These are phyloP conservation scores for Saposhnikovia divaricata DNA, from an alignment of 129 eudicot genomes.

Conservation along the genomic window DNA sequence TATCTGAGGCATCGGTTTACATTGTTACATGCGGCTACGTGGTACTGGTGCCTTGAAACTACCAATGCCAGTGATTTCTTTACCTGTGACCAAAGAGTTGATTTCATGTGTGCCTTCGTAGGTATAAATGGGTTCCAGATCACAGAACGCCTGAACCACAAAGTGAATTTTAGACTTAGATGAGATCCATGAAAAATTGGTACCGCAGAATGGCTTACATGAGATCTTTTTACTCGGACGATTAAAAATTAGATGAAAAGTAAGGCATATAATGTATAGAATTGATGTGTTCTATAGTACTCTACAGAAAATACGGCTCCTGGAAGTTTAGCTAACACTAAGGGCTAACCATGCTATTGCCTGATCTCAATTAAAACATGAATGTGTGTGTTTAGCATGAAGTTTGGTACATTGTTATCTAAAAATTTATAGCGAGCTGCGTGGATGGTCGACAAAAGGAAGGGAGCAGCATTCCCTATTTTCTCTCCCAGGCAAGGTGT, in stretches of 20 bases:
- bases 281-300: no score
- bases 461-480: neutral
- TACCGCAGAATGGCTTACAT: neutral
- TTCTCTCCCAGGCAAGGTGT: neutral
- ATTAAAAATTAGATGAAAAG: no score
- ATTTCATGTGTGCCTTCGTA: constrained; percentile 95
- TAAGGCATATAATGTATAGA: no score
- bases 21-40: constrained; percentile 62
- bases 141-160: constrained; percentile 75
- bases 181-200: neutral
- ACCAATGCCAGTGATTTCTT: constrained; percentile 84
- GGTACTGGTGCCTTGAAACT: constrained; percentile 70
- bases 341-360: neutral
- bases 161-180: neutral
- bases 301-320: no score
- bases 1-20: neutral
- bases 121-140: constrained; percentile 95
- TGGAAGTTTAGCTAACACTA: no score
- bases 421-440: neutral
- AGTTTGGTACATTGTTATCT: neutral
- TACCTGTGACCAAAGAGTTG: constrained; percentile 81
- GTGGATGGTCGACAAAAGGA: neutral
- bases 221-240: no score
- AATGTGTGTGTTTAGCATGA: neutral
- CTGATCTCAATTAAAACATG: neutral